Conservation (phyloP, 495 filamentous ascomycete genomes). For the Glarea lozoyensis region DNA sequence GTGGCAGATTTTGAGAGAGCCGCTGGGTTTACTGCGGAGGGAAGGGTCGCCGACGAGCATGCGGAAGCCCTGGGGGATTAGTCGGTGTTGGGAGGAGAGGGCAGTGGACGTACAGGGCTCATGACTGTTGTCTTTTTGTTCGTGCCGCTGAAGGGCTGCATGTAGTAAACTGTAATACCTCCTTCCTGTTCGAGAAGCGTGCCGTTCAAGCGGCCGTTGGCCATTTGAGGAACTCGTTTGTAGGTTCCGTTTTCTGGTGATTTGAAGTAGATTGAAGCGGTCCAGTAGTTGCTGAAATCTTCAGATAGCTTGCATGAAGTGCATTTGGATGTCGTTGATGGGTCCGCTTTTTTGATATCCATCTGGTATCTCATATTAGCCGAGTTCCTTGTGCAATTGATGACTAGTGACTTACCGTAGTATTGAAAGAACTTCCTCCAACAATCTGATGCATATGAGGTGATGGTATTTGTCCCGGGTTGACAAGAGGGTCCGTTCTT, state of each 20-base stretch:
- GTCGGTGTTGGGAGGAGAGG: constrained; percentile 2
- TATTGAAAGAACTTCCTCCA: constrained; percentile 53
- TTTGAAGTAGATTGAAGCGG: constrained; percentile 47
- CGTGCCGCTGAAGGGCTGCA: constrained; percentile 35
- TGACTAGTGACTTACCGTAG: constrained; percentile 33
- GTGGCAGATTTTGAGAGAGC: constrained; percentile 34
- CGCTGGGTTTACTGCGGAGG: constrained; percentile 30
- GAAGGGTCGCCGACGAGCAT: constrained; percentile 61
- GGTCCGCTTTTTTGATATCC: constrained; percentile 29
- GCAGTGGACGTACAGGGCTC: constrained; percentile 9
- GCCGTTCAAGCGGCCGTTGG: constrained; percentile 35
- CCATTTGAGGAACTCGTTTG: constrained; percentile 51
- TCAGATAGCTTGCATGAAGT: constrained; percentile 49
- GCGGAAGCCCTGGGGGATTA: constrained; percentile 59
- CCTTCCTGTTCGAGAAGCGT: constrained; percentile 34
- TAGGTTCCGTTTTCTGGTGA: constrained; percentile 54
- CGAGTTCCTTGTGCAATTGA: neutral
- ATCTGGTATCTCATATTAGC: constrained; percentile 4
- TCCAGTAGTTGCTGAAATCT: constrained; percentile 43
- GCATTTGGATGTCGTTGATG: constrained; percentile 43
- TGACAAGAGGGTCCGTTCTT: constrained; percentile 55
- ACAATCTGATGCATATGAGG: constrained; percentile 55
- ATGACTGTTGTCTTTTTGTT: constrained; percentile 29
- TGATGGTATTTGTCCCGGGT: constrained; percentile 36
- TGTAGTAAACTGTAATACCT: constrained; percentile 52